Conservation (phyloP, 2,329 filamentous ascomycete species). For the Diaporthe sp. region DNA sequence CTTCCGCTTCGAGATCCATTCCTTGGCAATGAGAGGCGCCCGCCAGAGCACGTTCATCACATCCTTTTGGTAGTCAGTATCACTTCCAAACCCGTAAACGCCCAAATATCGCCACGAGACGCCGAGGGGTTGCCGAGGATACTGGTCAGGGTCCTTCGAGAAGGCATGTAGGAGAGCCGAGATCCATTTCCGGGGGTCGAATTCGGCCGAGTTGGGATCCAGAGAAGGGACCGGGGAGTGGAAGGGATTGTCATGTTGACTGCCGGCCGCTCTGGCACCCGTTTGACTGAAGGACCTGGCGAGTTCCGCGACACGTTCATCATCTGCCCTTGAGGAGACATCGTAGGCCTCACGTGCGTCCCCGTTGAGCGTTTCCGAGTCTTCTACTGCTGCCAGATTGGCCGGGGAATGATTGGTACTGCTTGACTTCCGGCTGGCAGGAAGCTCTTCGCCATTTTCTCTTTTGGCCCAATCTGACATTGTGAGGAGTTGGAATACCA, state of each 20-base stretch:
- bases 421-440: slow-evolving; percentile 6
- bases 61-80: slow-evolving; percentile 79
- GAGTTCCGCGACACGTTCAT: slow-evolving; percentile 38
- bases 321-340: background rate
- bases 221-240: slow-evolving; percentile 49
- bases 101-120: slow-evolving; percentile 54
- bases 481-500: background rate
- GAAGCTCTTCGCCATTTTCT: background rate
- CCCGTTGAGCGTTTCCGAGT: background rate
- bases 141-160: slow-evolving; percentile 50
- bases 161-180: slow-evolving; percentile 58
- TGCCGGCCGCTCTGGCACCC: slow-evolving; percentile 18
- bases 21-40: slow-evolving; percentile 55
- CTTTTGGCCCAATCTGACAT: background rate
- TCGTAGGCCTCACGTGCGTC: background rate
- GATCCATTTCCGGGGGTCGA: slow-evolving; percentile 60
- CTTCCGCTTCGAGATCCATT: slow-evolving; percentile 62
- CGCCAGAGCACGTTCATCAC: slow-evolving; percentile 73
- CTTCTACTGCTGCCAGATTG: slow-evolving; percentile 22
- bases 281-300: slow-evolving; percentile 40
- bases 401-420: background rate
- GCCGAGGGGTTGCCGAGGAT: slow-evolving; percentile 53
- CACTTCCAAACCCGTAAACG: slow-evolving; percentile 70
- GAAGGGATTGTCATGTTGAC: slow-evolving; percentile 43
- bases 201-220: slow-evolving; percentile 58